Evolutionary conservation across 371 early-diverging fungal species (phyloP).

Genomic region (Mucor sp.): DNA sequence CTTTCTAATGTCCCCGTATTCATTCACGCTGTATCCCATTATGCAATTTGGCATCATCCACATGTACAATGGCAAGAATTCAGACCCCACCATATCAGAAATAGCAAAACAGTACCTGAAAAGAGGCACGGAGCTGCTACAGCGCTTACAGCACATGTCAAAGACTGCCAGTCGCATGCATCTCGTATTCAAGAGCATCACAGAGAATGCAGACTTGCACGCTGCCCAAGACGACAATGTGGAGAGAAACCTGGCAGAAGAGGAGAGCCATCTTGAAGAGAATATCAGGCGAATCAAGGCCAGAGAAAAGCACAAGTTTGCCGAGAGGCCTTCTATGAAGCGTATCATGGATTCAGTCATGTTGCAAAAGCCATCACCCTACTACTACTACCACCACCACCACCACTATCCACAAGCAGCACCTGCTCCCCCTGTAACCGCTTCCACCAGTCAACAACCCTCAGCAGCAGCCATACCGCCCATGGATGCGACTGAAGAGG

Average conservation of each 20-base stretch:
- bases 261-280: conserved; percentile 14
- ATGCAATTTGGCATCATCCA: conserved; percentile 41
- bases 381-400: background rate
- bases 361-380: conserved; percentile 4
- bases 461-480: background rate
- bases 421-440: background rate
- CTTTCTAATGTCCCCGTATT: conserved; percentile 41
- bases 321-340: background rate
- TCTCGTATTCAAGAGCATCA: conserved; percentile 24
- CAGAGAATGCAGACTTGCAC: conserved; percentile 19
- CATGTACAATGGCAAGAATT: conserved; percentile 41
- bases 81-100: conserved; percentile 28
- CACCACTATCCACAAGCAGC: background rate
- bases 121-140: conserved; percentile 20
- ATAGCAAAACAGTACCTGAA: conserved; percentile 30
- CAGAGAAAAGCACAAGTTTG: background rate
- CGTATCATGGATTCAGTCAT: conserved; percentile 12
- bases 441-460: background rate
- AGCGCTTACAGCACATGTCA: conserved; percentile 30
- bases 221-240: conserved; percentile 13
- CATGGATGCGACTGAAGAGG: conserved; percentile 21
- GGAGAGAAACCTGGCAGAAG: background rate
- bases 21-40: conserved; percentile 41
- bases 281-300: background rate
- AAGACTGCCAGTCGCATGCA: conserved; percentile 19